Percentiles rank a stretch among this genome's conserved stretches.
These are phyloP conservation scores for Eucalyptus regnans DNA, from an alignment of 345 rosid species.

Conservation along the genomic window DNA sequence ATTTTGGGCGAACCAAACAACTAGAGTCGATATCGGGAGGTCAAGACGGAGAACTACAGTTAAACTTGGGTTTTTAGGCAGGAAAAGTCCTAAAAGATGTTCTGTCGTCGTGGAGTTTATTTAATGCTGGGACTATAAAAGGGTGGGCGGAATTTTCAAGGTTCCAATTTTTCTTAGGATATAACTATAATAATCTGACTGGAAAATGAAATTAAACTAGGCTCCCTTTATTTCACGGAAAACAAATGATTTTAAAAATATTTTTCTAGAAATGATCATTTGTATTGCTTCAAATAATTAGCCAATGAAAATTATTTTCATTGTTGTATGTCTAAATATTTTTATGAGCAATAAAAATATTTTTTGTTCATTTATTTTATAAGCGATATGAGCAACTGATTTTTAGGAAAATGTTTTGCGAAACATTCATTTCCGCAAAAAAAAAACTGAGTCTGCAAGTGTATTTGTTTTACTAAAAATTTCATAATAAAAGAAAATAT, in stretches of 20 bases:
- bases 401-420: neutral
- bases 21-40: neutral
- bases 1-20: neutral
- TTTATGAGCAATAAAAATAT: neutral
- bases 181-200: neutral
- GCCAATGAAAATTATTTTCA: neutral
- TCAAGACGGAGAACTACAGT: neutral
- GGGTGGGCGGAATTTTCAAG: neutral
- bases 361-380: neutral
- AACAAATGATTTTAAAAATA: neutral
- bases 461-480: neutral
- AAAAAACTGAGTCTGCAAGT: neutral
- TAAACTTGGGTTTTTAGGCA: neutral
- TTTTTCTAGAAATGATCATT: neutral
- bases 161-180: neutral
- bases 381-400: neutral
- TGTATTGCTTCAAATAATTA: neutral
- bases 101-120: neutral
- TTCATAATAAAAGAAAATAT: neutral
- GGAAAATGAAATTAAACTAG: neutral
- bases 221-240: neutral
- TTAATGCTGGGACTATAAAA: neutral
- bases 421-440: neutral
- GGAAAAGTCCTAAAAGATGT: neutral
- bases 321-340: neutral